A percentile compares a stretch with the other conserved stretches of the same genome.
phyloP scores from a whole-genome alignment of 2,329 filamentous ascomycete genomes.

The Hypoxylon sp. region DNA sequence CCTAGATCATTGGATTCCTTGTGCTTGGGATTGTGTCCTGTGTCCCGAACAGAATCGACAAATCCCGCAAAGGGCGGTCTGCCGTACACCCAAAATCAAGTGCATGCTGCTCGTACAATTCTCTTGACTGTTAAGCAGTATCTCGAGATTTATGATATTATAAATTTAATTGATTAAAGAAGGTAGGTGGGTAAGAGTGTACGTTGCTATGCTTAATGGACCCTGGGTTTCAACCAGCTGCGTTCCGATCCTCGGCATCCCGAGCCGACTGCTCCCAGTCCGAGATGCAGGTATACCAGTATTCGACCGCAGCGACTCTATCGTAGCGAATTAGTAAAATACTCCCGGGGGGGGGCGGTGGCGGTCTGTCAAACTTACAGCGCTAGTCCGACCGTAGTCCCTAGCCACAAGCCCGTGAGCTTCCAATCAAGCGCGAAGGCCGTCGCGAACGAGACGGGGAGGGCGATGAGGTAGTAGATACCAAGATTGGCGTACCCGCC shows the following conservation, averaged over 20 bases:
- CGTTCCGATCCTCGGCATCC: conserved; percentile 66
- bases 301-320: conserved; percentile 66
- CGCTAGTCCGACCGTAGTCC: conserved; percentile 77
- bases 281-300: conserved; percentile 62
- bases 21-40: neutral
- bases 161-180: too few species aligned
- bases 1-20: neutral
- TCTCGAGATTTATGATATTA: too few species aligned
- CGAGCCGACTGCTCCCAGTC: conserved; percentile 66
- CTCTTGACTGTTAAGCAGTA: too few species aligned
- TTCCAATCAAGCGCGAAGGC: conserved; percentile 83
- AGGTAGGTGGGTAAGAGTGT: neutral
- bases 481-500: conserved; percentile 90
- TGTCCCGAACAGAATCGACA: conserved; percentile 2
- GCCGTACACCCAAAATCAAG: neutral
- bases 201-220: neutral
- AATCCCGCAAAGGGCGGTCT: conserved; percentile 7
- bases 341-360: neutral
- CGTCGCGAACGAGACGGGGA: conserved; percentile 84
- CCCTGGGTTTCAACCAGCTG: conserved; percentile 52
- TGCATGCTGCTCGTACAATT: neutral
- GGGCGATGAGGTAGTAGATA: conserved; percentile 85
- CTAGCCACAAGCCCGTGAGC: conserved; percentile 83
- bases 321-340: conserved; percentile 12
- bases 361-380: conserved; percentile 59